These are phyloP conservation scores for Tardiomyces blankii DNA, from an alignment of 1,139 yeast species.

Conservation along the genomic window DNA sequence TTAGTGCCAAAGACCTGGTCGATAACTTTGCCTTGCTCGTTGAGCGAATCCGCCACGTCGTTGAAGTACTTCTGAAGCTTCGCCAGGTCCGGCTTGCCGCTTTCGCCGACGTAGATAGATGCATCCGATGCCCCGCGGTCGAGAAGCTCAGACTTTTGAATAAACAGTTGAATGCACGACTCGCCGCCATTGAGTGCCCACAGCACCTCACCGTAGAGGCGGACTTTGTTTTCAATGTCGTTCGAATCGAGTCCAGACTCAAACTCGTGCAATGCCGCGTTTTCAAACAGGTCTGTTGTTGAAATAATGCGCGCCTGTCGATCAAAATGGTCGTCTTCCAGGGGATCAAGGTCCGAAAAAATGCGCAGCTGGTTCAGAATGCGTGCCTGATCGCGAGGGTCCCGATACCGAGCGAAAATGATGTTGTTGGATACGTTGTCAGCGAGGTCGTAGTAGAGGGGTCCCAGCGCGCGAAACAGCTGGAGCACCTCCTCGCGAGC, in stretches of 20 bases:
- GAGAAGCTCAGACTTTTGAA: constrained; percentile 28
- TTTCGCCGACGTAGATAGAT: constrained; percentile 8
- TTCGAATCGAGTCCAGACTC: constrained; percentile 44
- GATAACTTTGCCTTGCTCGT: constrained; percentile 25
- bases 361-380: constrained; percentile 17
- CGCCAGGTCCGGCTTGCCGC: constrained; percentile 22
- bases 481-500: background rate
- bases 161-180: constrained; percentile 36
- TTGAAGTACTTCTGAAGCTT: constrained; percentile 21
- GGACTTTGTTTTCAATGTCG: constrained; percentile 33
- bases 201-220: constrained; percentile 26
- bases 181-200: constrained; percentile 30
- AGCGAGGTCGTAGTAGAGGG: constrained; percentile 20
- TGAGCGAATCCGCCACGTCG: constrained; percentile 26
- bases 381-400: constrained; percentile 22
- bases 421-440: constrained; percentile 12
- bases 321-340: constrained; percentile 30
- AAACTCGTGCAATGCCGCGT: constrained; percentile 60
- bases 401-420: constrained; percentile 13
- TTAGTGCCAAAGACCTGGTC: constrained; percentile 25
- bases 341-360: constrained; percentile 31
- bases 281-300: constrained; percentile 62
- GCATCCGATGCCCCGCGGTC: background rate
- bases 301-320: constrained; percentile 34
- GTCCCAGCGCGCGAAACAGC: constrained; percentile 15